These are phyloP conservation scores for Eucalyptus victrix DNA, from an alignment of 345 rosid species.

Conservation along the genomic window DNA sequence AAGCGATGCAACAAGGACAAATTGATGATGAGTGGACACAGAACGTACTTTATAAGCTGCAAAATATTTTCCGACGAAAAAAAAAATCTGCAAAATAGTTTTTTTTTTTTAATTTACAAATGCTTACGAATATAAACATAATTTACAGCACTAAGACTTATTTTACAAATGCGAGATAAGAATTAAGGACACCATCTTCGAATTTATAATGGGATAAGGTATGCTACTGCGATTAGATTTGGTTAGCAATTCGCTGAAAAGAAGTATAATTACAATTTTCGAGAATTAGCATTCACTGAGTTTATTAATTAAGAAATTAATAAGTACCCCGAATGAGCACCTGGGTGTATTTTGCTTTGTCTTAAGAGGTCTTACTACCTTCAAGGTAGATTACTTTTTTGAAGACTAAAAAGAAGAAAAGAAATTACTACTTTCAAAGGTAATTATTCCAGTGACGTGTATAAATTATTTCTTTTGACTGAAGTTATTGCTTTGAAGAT, in stretches of 20 bases:
- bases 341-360: not conserved
- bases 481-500: not conserved
- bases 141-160: not conserved
- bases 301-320: not conserved
- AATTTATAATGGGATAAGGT: not conserved
- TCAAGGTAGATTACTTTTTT: not conserved
- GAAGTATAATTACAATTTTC: not conserved
- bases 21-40: not conserved
- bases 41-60: not conserved
- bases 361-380: not conserved
- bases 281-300: fast-evolving
- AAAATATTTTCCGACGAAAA: not conserved
- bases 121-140: not conserved
- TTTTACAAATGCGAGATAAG: not conserved
- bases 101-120: not conserved
- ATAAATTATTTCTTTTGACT: not conserved
- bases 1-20: not conserved
- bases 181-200: not conserved
- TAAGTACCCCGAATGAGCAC: not conserved
- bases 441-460: not conserved
- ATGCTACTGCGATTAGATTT: not conserved
- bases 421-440: not conserved
- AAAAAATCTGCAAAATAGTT: not conserved
- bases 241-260: not conserved
- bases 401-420: not conserved